phyloP scores from a whole-genome alignment of 306 rosid genomes.

The Pterocarpus macrocarpus region DNA sequence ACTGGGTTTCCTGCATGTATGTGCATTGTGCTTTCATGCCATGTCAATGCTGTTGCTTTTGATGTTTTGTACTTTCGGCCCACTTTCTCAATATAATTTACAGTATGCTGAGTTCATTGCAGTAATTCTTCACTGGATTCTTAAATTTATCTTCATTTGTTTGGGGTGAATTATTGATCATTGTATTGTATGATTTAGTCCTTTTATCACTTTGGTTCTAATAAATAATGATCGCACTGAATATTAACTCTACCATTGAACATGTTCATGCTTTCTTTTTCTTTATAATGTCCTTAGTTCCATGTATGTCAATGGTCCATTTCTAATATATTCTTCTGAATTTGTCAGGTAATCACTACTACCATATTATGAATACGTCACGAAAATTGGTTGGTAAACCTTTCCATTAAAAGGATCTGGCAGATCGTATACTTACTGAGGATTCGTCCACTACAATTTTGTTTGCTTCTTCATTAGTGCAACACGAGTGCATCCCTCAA shows the following conservation, averaged over 20 bases:
- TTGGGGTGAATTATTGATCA: background rate
- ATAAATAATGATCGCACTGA: background rate
- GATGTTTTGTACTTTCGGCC: constrained; percentile 18
- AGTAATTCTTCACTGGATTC: background rate
- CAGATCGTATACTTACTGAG: constrained; percentile 76
- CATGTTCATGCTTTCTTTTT: background rate
- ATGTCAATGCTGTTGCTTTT: constrained; percentile 5
- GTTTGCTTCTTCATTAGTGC: constrained; percentile 75
- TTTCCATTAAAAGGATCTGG: constrained; percentile 76
- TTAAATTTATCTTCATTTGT: background rate
- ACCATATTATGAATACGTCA: constrained; percentile 66
- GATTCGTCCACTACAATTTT: constrained; percentile 75
- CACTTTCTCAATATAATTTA: constrained; percentile 8
- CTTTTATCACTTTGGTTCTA: background rate
- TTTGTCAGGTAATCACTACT: constrained; percentile 77
- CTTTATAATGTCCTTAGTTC: background rate
- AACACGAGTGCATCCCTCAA: constrained; percentile 87
- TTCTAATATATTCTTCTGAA: background rate
- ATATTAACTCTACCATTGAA: constrained; percentile 8
- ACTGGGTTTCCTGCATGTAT: too few species aligned
- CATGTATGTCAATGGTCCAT: constrained; percentile 26
- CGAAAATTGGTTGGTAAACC: constrained; percentile 77
- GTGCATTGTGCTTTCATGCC: too few species aligned
- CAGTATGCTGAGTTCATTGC: background rate
- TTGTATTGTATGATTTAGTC: constrained; percentile 40